Conservation (phyloP, 2,329 filamentous ascomycete genomes). For the Aspergillus calidoustus region DNA sequence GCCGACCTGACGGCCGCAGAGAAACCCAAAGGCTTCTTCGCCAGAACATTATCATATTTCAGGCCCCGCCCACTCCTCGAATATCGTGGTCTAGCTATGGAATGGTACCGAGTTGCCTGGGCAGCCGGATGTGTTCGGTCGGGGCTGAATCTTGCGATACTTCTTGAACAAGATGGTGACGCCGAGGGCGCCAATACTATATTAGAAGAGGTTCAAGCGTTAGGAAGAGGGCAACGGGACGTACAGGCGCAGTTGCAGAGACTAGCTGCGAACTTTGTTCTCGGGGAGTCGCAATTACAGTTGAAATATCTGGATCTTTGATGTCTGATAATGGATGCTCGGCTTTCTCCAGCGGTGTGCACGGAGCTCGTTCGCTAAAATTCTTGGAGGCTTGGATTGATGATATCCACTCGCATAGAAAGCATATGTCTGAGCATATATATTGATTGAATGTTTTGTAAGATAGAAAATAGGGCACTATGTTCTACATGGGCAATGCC, state of each 20-base stretch:
- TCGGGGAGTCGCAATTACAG: not conserved
- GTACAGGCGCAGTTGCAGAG: not conserved
- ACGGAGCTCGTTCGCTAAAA: not conserved
- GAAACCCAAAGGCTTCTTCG: not conserved
- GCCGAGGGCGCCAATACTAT: constrained; percentile 9
- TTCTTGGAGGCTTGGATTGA: not conserved
- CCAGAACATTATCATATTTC: constrained; percentile 19
- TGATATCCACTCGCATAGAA: not conserved
- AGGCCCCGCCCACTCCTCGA: constrained; percentile 24
- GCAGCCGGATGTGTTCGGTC: constrained; percentile 26
- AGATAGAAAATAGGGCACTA: not conserved
- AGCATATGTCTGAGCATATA: not conserved
- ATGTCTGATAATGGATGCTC: not conserved
- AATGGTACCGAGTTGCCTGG: constrained; percentile 42
- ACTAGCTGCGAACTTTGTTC: not conserved
- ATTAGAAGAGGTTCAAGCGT: constrained; percentile 22
- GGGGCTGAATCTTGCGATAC: constrained; percentile 33
- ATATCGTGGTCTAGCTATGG: constrained; percentile 35
- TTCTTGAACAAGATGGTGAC: constrained; percentile 34
- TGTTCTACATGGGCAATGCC: not conserved
- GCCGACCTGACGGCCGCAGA: not conserved
- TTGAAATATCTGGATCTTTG: not conserved
- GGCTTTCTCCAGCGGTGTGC: not conserved
- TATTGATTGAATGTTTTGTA: not conserved
- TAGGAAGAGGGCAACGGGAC: constrained; percentile 15